Conservation (phyloP, 2,329 filamentous ascomycete genomes). For the Neonectria sp. region DNA sequence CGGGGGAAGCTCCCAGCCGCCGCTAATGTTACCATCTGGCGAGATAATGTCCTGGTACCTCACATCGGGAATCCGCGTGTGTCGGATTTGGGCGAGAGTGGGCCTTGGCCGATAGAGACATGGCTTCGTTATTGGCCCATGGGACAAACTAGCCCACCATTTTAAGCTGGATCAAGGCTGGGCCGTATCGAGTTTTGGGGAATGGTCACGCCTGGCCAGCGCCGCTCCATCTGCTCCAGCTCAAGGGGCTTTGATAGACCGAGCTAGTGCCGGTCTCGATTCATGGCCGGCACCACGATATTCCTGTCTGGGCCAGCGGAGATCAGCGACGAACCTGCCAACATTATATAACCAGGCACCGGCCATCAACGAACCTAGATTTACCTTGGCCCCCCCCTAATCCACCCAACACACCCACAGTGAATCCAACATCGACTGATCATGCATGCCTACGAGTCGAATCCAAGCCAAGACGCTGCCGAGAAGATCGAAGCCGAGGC, state of each 20-base stretch:
- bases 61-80: not conserved
- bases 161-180: too few species aligned
- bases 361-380: not conserved
- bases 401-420: not conserved
- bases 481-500: constrained; percentile 14
- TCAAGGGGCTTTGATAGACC: not conserved
- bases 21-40: not conserved
- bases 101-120: not conserved
- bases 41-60: not conserved
- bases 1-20: not conserved
- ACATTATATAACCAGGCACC: not conserved
- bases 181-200: too few species aligned
- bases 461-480: not conserved
- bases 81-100: constrained; percentile 5
- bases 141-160: too few species aligned
- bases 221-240: not conserved
- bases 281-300: not conserved
- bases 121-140: not conserved
- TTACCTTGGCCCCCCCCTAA: not conserved
- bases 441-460: constrained; percentile 12
- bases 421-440: not conserved
- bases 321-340: not conserved
- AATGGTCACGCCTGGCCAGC: not conserved
- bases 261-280: not conserved
- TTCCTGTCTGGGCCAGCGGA: not conserved